Conservation (phyloP, 805 yeast genomes). For the Pichia deserticola region DNA sequence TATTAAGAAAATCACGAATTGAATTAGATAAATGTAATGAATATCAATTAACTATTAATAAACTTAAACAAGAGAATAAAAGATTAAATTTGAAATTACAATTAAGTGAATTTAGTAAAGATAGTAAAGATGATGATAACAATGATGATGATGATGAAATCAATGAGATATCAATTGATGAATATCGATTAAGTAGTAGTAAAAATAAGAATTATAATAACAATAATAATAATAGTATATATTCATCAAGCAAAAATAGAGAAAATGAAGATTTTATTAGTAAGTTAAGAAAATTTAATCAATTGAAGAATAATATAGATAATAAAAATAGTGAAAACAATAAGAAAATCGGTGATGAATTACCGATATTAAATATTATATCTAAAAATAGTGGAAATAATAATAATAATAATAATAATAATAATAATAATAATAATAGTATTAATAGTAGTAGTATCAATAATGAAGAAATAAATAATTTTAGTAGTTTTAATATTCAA, state of each 20-base stretch:
- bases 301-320: neutral
- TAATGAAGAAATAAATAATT: neutral
- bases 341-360: neutral
- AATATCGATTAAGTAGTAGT: neutral
- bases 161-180: neutral
- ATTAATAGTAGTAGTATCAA: neutral
- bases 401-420: neutral
- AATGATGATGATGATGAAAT: neutral
- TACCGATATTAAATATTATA: too few species aligned
- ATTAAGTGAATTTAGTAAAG: constrained; percentile 1
- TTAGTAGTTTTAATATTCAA: constrained; percentile 3
- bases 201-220: neutral
- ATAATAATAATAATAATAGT: neutral
- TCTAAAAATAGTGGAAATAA: too few species aligned
- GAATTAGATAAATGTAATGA: constrained; percentile 6
- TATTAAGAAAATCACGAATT: constrained; percentile 2
- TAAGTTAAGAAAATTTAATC: constrained; percentile 3
- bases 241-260: neutral
- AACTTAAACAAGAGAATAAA: constrained; percentile 1
- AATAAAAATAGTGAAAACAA: neutral
- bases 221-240: neutral
- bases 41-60: constrained; percentile 1
- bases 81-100: constrained; percentile 1
- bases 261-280: neutral
- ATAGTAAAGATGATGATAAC: neutral